phyloP scores from a whole-genome alignment of 2,329 filamentous ascomycete species.

The Neonectria neomacrospora region DNA sequence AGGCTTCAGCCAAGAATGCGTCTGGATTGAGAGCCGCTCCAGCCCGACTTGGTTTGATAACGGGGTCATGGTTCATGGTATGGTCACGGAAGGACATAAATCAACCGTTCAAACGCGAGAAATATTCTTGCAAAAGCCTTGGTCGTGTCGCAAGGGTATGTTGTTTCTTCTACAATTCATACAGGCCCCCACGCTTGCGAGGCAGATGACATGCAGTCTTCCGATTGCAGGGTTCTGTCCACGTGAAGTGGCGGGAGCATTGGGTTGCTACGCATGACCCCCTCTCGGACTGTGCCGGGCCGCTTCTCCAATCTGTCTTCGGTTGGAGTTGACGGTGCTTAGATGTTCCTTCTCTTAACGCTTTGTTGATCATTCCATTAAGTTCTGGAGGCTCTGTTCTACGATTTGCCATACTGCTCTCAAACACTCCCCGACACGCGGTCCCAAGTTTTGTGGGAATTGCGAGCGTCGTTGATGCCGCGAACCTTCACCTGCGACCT shows the following conservation, averaged over 20 bases:
- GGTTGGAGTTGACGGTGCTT: slow-evolving; percentile 6
- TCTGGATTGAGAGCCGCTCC: background rate
- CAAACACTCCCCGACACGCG: no score
- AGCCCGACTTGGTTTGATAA: background rate
- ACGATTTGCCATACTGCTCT: no score
- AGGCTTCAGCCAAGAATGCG: background rate
- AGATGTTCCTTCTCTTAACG: no score
- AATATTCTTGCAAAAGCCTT: background rate
- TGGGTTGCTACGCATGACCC: slow-evolving; percentile 1
- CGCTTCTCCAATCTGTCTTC: background rate
- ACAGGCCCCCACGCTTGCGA: slow-evolving; percentile 12
- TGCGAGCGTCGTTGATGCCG: no score
- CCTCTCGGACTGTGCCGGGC: slow-evolving; percentile 3
- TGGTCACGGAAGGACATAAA: background rate
- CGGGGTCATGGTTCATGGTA: background rate
- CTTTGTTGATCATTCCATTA: no score
- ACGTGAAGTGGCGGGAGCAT: slow-evolving; percentile 11
- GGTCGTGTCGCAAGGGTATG: background rate
- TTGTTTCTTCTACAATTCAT: background rate
- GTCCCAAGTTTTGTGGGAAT: no score
- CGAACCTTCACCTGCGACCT: no score
- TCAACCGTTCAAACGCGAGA: background rate
- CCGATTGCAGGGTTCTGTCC: background rate
- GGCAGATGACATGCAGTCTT: slow-evolving; percentile 15
- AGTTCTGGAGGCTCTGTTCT: no score